A percentile compares a stretch with the other conserved stretches of the same genome.
Conservation (phyloP, 2,329 filamentous ascomycete genomes). For the Colletotrichum incanum region DNA sequence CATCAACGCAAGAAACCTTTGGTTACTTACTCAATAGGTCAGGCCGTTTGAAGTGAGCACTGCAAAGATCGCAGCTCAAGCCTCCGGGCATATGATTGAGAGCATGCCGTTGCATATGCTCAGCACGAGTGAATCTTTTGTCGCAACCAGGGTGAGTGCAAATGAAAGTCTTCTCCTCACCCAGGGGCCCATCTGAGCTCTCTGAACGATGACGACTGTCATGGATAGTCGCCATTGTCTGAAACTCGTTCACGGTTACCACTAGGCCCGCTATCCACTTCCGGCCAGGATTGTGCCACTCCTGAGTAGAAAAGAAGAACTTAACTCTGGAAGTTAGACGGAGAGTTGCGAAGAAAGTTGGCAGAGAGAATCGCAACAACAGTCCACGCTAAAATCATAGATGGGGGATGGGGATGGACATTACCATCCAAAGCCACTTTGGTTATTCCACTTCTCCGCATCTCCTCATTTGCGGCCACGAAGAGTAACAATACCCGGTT, state of each 20-base stretch:
- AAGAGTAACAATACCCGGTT: conserved; percentile 13
- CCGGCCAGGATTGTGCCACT: conserved; percentile 5
- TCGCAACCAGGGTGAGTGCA: conserved; percentile 64
- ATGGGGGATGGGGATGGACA: conserved; percentile 39
- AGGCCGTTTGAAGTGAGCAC: conserved; percentile 73
- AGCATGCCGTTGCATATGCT: conserved; percentile 72
- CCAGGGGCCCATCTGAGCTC: conserved; percentile 24
- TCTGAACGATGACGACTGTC: conserved; percentile 26
- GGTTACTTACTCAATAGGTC: conserved; percentile 60
- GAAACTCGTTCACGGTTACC: conserved; percentile 11
- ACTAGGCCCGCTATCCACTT: conserved; percentile 17
- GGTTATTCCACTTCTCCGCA: conserved; percentile 31
- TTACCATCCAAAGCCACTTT: not conserved
- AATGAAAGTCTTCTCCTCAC: conserved; percentile 32
- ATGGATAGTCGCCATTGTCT: not conserved
- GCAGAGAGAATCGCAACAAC: not conserved
- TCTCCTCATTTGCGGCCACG: conserved; percentile 1
- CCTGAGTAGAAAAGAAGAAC: not conserved
- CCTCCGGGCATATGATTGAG: conserved; percentile 70
- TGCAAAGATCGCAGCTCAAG: conserved; percentile 71
- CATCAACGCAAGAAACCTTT: not conserved
- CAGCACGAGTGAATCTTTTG: conserved; percentile 70
- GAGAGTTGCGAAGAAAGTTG: not conserved
- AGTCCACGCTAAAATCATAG: conserved; percentile 9
- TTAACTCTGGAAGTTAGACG: not conserved